Percentiles rank a stretch among this genome's conserved stretches.
These are phyloP conservation scores for Xylaria bambusicola DNA, from an alignment of 495 filamentous ascomycete genomes.

Conservation along the genomic window DNA sequence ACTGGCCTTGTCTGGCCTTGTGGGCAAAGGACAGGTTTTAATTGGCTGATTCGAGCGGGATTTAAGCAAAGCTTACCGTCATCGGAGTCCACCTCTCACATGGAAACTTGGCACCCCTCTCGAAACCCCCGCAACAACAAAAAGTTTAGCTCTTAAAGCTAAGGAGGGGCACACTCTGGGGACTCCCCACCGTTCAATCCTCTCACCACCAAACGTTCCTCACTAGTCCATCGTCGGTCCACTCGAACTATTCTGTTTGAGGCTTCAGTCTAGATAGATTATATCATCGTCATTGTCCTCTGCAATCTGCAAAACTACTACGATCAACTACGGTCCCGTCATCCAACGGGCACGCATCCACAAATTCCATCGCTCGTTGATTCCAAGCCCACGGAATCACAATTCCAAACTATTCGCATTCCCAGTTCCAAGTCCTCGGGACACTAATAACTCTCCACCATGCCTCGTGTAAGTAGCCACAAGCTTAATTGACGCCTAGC, in stretches of 20 bases:
- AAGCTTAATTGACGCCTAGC: neutral
- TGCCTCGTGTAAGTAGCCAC: slow-evolving; percentile 36
- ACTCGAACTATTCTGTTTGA: slow-evolving; percentile 6
- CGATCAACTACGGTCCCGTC: neutral
- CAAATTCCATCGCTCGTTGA: neutral
- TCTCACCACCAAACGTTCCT: slow-evolving; percentile 12
- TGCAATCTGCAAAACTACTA: neutral
- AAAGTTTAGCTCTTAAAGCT: slow-evolving; percentile 11
- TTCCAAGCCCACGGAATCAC: neutral
- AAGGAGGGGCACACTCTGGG: slow-evolving; percentile 16
- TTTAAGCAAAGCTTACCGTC: slow-evolving; percentile 10
- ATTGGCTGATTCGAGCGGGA: slow-evolving; percentile 17
- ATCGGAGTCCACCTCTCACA: neutral
- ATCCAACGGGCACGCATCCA: neutral
- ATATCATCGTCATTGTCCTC: neutral
- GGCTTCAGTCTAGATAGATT: no score
- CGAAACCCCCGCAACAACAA: slow-evolving; percentile 14
- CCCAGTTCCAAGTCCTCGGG: neutral
- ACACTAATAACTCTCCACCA: slow-evolving; percentile 15
- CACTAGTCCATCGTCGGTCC: slow-evolving; percentile 20
- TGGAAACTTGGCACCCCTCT: neutral
- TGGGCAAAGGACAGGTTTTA: slow-evolving; percentile 1
- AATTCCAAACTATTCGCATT: no score
- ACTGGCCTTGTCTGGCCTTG: no score
- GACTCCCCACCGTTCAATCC: slow-evolving; percentile 10